Evolutionary conservation across 208 protist species (phyloP), one percentile per base, ranked within the genome.

Genomic region (Wallacemonas rigidus): DNA sequence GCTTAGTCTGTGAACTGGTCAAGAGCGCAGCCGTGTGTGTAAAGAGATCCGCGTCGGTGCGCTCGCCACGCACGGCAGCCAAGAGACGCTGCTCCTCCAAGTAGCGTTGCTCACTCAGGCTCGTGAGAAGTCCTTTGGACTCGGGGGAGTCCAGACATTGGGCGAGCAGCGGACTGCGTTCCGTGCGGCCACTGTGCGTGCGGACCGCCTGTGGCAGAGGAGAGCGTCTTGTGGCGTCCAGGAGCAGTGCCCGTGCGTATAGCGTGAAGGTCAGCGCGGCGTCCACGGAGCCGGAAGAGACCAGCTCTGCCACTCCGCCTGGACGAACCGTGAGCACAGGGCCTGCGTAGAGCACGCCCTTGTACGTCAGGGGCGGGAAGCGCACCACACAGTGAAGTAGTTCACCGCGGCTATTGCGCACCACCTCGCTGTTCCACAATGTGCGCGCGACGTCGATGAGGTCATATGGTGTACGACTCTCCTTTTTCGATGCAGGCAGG

Each of bases 371-470:
- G 11, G 76, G 67, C n/a, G 82, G 82, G 36, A 87, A 74, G 26
- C 79, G 77, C 12, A 87, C 45, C 39, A 75, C 47, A 48, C 75
- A 85, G 5, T 72, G 45, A 0, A 68, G 68, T 2, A 76, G 45
- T 45, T 85, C 82, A 2, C 56, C 38, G 15, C 71, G 55, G 8
- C 44, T 53, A 39, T 73, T 82, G 11, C 82, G 79, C 17, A 73
- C 7, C 39, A 85, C 43, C 63, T 85, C 80, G 41, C 67, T 73
- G 62, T 85, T 85, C 80, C 80, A 85, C n/a, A 64, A 53, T 15
- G 62, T 68, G 41, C 14, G 8, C 4, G 78, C 76, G 50, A 83
- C 65, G 5, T 76, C 50, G 5, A 80, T 15, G 9, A 83, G 8
- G 44, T 83, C 71, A 44, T 76, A 63, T 1, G 74, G 60, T 0